Evolutionary conservation across 2,329 filamentous ascomycete species (phyloP).

Genomic region (Xylariaceae sp.): DNA sequence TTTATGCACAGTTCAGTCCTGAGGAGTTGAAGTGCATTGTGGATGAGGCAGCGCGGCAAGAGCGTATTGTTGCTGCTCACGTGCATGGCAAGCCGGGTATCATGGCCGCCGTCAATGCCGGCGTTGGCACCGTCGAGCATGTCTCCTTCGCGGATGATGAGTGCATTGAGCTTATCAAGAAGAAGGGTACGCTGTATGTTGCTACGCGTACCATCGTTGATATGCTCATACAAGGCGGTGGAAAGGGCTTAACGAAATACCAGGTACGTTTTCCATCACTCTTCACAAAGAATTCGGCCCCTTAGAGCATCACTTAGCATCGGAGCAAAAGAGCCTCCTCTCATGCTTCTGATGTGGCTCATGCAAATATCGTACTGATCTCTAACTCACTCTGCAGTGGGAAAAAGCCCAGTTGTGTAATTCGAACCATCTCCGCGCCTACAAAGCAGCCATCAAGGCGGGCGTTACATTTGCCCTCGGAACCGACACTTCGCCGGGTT

Average conservation of each 20-base stretch:
- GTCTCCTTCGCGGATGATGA: constrained; percentile 39
- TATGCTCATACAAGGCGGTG: constrained; percentile 29
- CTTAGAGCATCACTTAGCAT: too few species aligned
- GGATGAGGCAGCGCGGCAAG: constrained; percentile 34
- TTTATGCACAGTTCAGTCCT: constrained; percentile 36
- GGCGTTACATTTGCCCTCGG: constrained; percentile 40
- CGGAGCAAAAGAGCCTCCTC: too few species aligned
- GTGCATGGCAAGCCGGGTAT: constrained; percentile 40
- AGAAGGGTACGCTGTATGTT: constrained; percentile 35
- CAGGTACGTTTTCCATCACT: constrained; percentile 3
- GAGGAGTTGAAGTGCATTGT: constrained; percentile 38
- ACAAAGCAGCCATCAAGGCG: constrained; percentile 34
- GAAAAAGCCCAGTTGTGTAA: constrained; percentile 34
- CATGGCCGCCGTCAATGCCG: constrained; percentile 34
- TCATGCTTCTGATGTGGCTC: too few species aligned
- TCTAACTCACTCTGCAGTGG: constrained; percentile 16
- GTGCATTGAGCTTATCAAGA: constrained; percentile 36
- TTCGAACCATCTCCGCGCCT: constrained; percentile 31
- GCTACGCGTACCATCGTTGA: constrained; percentile 37
- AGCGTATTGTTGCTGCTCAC: constrained; percentile 37
- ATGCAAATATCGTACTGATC: not conserved
- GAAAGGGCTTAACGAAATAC: constrained; percentile 31
- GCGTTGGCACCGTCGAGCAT: constrained; percentile 38
- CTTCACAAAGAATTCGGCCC: not conserved
- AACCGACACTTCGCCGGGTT: constrained; percentile 37